Conservation (phyloP, 2,329 filamentous ascomycete genomes). For the Phialemonium atrogriseum region DNA sequence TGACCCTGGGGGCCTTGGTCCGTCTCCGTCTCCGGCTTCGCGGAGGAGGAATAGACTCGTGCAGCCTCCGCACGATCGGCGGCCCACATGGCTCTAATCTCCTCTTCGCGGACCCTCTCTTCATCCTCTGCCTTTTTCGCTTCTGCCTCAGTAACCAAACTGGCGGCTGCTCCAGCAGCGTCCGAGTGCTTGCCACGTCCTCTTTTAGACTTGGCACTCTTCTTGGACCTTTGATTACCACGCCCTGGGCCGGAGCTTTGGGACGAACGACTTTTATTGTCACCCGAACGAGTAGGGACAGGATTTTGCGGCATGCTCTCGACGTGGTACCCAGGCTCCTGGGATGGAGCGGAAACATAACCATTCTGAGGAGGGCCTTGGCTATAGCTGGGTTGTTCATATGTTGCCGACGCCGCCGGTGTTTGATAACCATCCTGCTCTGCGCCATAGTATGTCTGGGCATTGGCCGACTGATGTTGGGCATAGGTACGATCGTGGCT, state of each 20-base stretch:
- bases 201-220: too few relatives aligned
- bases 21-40: not conserved
- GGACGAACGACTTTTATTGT: slow-evolving; percentile 1
- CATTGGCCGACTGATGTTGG: not conserved
- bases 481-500: not conserved
- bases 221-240: too few relatives aligned
- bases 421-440: not conserved
- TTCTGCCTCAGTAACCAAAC: too few relatives aligned
- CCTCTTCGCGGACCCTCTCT: slow-evolving; percentile 1
- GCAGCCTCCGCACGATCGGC: not conserved
- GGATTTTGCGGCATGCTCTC: not conserved
- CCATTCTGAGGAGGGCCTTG: not conserved
- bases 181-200: too few relatives aligned
- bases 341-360: not conserved
- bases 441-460: too few relatives aligned
- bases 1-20: not conserved
- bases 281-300: too few relatives aligned
- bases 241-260: too few relatives aligned
- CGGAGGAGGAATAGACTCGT: too few relatives aligned
- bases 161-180: too few relatives aligned
- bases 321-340: not conserved
- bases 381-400: not conserved
- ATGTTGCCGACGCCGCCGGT: not conserved
- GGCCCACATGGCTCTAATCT: slow-evolving; percentile 3
- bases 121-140: not conserved